phyloP scores from a whole-genome alignment of 257 asterid species.

The Ehretia macrophylla region DNA sequence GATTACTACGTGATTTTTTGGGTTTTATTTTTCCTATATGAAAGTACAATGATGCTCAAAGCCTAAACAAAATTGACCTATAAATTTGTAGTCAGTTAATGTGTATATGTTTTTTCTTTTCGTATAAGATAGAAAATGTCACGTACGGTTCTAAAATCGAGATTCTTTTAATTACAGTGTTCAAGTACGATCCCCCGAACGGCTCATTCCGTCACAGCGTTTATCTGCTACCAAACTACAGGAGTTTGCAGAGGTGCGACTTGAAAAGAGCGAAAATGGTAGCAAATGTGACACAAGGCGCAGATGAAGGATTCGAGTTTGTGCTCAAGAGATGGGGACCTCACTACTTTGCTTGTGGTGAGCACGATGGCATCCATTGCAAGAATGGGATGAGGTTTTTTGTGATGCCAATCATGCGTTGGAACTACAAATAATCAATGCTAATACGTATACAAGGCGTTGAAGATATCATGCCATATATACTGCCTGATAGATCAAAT shows the following conservation, averaged over 20 bases:
- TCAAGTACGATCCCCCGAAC: conserved; percentile 71
- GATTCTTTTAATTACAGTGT: too few species aligned
- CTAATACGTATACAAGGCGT: too few species aligned
- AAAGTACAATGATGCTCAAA: too few species aligned
- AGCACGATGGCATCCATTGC: conserved; percentile 57
- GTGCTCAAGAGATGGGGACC: conserved; percentile 57
- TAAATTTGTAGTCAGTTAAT: too few species aligned
- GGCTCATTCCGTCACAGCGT: conserved; percentile 61
- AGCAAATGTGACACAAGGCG: conserved; percentile 45
- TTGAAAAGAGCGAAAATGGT: conserved; percentile 46
- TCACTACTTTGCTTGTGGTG: conserved; percentile 65
- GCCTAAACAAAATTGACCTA: too few species aligned
- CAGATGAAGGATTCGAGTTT: conserved; percentile 56
- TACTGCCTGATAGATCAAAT: too few species aligned
- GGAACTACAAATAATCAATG: conserved; percentile 13
- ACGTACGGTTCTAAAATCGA: too few species aligned
- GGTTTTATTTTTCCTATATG: too few species aligned
- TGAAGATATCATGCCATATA: too few species aligned
- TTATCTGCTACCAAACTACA: conserved; percentile 42
- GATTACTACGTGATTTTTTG: too few species aligned
- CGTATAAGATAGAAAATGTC: too few species aligned
- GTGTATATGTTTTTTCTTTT: too few species aligned
- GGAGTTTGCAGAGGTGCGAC: conserved; percentile 65
- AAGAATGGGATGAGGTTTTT: conserved; percentile 67
- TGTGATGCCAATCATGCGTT: conserved; percentile 52